Percentiles rank a stretch among this genome's conserved stretches.
Evolutionary conservation across 495 filamentous ascomycete genomes (phyloP).

Genomic region (Aspergillus sparsus): DNA sequence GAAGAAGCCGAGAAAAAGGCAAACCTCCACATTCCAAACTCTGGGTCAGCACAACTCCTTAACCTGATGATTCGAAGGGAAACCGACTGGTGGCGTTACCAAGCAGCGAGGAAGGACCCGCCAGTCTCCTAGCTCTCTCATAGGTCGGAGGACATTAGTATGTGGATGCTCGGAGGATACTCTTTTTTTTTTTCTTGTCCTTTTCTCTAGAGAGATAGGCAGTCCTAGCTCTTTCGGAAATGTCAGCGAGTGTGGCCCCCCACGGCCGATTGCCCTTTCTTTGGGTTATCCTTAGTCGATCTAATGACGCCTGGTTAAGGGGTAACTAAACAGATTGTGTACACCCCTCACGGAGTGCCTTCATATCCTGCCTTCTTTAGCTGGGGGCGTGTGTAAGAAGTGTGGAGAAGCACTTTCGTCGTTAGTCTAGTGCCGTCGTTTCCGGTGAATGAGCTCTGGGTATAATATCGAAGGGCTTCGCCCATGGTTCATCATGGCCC

Average conservation of each 20-base stretch:
- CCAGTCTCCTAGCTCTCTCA: not conserved
- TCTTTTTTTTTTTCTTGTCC: not conserved
- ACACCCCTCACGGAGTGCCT: conserved; percentile 1
- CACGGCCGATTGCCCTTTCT: not conserved
- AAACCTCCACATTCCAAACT: not conserved
- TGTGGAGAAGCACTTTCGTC: conserved; percentile 4
- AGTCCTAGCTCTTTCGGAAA: not conserved
- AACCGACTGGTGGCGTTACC: conserved; percentile 7
- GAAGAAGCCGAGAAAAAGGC: not conserved
- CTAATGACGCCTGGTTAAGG: not conserved
- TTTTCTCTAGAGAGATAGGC: no score
- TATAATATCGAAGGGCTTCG: conserved; percentile 18
- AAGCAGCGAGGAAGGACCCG: not conserved
- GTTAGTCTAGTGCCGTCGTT: conserved; percentile 15
- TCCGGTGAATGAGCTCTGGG: conserved; percentile 8
- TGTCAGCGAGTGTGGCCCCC: not conserved
- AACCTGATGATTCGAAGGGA: conserved; percentile 1
- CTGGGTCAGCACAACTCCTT: not conserved
- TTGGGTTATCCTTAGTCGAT: not conserved
- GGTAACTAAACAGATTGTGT: not conserved
- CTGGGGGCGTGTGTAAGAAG: not conserved
- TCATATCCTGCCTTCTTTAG: not conserved
- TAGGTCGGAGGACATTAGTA: not conserved
- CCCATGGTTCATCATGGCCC: not conserved
- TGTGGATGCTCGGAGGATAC: not conserved